Evolutionary conservation across 208 protist genomes (phyloP).

Genomic region (Phytomonas sp.): DNA sequence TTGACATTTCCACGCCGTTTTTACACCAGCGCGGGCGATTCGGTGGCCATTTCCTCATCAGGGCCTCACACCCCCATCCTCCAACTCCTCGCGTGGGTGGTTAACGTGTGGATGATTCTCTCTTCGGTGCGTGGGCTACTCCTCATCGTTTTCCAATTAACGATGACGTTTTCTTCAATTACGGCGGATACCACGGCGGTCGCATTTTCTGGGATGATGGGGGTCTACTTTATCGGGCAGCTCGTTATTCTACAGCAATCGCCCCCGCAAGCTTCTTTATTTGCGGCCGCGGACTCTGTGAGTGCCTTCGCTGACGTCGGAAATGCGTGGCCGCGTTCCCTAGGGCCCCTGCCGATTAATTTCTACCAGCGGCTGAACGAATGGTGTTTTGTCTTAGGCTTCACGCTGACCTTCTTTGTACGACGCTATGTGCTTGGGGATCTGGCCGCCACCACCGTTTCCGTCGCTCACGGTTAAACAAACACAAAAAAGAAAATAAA

Average conservation of each 20-base stretch:
- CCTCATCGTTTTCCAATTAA: conserved; percentile 63
- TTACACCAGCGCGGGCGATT: background rate
- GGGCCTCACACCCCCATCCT: conserved; percentile 25
- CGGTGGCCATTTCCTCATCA: conserved; percentile 22
- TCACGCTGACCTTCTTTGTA: conserved; percentile 24
- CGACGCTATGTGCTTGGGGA: conserved; percentile 29
- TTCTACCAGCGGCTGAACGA: conserved; percentile 70
- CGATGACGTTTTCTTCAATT: conserved; percentile 42
- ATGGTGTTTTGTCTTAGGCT: conserved; percentile 44
- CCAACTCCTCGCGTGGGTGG: conserved; percentile 31
- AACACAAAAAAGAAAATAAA: background rate
- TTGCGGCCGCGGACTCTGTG: background rate
- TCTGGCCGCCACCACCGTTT: conserved; percentile 18
- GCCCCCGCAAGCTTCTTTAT: conserved; percentile 17
- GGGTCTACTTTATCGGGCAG: conserved; percentile 66
- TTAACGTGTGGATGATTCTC: conserved; percentile 69
- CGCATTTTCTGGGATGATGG: conserved; percentile 57
- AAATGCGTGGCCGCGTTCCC: conserved; percentile 30
- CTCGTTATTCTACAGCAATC: conserved; percentile 58
- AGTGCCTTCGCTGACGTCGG: conserved; percentile 3
- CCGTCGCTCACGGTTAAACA: conserved; percentile 15
- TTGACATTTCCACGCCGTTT: conserved; percentile 11
- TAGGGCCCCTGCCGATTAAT: conserved; percentile 41
- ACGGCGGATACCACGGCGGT: conserved; percentile 53
- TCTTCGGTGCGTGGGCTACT: conserved; percentile 71